phyloP scores from a whole-genome alignment of 257 asterid genomes.

The Euphrasia confusa region DNA sequence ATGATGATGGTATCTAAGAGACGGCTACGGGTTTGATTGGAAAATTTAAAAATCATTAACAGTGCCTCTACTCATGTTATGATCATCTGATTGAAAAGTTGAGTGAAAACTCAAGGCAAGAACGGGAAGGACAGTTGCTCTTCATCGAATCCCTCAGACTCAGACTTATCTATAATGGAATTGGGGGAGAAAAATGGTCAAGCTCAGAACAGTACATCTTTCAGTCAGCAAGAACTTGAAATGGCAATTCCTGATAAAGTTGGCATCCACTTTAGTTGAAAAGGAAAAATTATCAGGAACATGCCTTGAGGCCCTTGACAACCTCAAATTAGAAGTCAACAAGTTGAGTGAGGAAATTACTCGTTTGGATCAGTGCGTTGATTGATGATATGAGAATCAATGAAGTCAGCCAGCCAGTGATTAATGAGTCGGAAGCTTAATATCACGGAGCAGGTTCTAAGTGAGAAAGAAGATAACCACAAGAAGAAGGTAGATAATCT shows the following conservation, averaged over 20 bases:
- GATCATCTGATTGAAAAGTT: slow-evolving; percentile 62
- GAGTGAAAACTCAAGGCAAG: slow-evolving; percentile 44
- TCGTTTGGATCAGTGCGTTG: slow-evolving; percentile 50
- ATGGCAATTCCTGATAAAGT: neutral
- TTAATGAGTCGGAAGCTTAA: slow-evolving; percentile 69
- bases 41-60: slow-evolving; percentile 50
- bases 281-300: too few species aligned
- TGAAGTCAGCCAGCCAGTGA: slow-evolving; percentile 81
- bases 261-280: too few species aligned
- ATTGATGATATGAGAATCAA: slow-evolving; percentile 55
- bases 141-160: slow-evolving; percentile 47
- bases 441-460: slow-evolving; percentile 60
- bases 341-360: slow-evolving; percentile 44
- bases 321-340: slow-evolving; percentile 31
- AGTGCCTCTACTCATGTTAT: slow-evolving; percentile 58
- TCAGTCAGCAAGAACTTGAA: too few species aligned
- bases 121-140: slow-evolving; percentile 35
- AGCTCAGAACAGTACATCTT: too few species aligned
- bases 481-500: too few species aligned
- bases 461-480: slow-evolving; percentile 42
- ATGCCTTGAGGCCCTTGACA: slow-evolving; percentile 30
- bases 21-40: slow-evolving; percentile 38
- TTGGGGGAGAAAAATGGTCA: too few species aligned
- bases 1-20: slow-evolving; percentile 40
- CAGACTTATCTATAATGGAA: slow-evolving; percentile 8